Evolutionary conservation across 2,329 filamentous ascomycete genomes (phyloP).

Genomic region (Ilyonectria sp.): DNA sequence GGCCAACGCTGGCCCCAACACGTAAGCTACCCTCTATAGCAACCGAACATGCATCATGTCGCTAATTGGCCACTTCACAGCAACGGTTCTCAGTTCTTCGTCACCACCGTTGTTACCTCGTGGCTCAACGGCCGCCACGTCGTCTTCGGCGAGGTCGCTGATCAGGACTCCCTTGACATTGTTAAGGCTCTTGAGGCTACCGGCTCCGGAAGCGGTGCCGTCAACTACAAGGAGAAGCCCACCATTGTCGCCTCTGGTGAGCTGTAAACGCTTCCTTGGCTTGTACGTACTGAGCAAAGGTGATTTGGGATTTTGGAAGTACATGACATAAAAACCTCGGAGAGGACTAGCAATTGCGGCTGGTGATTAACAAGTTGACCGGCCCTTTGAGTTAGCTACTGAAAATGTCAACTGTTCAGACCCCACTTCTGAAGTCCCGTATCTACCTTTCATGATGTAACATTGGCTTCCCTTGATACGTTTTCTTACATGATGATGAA

Average conservation of each 20-base stretch:
- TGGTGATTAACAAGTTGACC: conserved; percentile 34
- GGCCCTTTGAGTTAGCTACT: conserved; percentile 34
- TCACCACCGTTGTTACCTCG: conserved; percentile 91
- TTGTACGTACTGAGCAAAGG: conserved; percentile 21
- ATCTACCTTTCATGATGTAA: neutral
- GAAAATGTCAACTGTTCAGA: conserved; percentile 42
- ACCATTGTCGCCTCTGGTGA: conserved; percentile 70
- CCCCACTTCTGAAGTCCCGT: conserved; percentile 17
- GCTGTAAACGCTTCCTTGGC: conserved; percentile 54
- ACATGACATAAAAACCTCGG: conserved; percentile 38
- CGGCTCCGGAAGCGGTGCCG: conserved; percentile 68
- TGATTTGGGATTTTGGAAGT: conserved; percentile 35
- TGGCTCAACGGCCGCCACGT: conserved; percentile 90
- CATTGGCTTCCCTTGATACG: neutral
- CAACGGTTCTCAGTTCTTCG: conserved; percentile 98
- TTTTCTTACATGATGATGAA: neutral
- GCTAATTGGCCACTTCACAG: conserved; percentile 67
- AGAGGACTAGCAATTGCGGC: conserved; percentile 39
- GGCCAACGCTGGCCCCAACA: conserved; percentile 97
- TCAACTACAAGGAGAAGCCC: conserved; percentile 71
- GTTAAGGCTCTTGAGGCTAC: conserved; percentile 75
- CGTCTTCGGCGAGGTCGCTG: conserved; percentile 83
- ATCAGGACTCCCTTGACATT: conserved; percentile 63
- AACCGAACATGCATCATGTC: neutral
- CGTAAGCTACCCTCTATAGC: conserved; percentile 64